These are phyloP conservation scores for Truncatella angustata DNA, from an alignment of 2,329 filamentous ascomycete species.

Conservation along the genomic window DNA sequence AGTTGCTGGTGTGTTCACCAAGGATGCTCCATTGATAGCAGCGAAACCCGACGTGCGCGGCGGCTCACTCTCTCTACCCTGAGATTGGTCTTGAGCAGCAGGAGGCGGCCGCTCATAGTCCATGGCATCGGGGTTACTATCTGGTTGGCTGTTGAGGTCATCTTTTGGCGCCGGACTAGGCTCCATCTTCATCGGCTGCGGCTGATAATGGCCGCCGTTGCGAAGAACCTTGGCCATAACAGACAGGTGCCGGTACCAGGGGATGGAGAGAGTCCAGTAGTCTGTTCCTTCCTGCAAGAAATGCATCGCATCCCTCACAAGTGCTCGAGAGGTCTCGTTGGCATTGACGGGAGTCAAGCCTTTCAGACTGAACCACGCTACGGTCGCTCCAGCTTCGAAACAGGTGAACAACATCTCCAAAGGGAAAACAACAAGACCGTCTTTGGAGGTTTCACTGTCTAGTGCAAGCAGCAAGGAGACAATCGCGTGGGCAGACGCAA, in stretches of 20 bases:
- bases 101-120: conserved; percentile 51
- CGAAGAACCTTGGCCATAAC: conserved; percentile 62
- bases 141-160: conserved; percentile 52
- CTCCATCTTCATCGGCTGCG: conserved; percentile 27
- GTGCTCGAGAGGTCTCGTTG: conserved; percentile 54
- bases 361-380: conserved; percentile 62
- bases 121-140: conserved; percentile 55
- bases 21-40: conserved; percentile 58
- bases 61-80: conserved; percentile 49
- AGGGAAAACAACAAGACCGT: conserved; percentile 57
- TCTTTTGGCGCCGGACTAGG: conserved; percentile 48
- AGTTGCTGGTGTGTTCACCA: conserved; percentile 44
- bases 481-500: conserved; percentile 58
- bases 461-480: conserved; percentile 55
- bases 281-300: conserved; percentile 59
- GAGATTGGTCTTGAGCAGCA: conserved; percentile 33
- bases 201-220: conserved; percentile 43
- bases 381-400: conserved; percentile 59
- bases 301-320: conserved; percentile 57
- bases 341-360: conserved; percentile 55
- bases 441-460: conserved; percentile 56
- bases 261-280: conserved; percentile 58
- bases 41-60: conserved; percentile 55
- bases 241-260: conserved; percentile 58
- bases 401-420: conserved; percentile 64